Evolutionary conservation across 192 early-diverging fungal species (phyloP), one percentile per base, ranked within the genome.

Genomic region (Phlyctochytrium bullatum): DNA sequence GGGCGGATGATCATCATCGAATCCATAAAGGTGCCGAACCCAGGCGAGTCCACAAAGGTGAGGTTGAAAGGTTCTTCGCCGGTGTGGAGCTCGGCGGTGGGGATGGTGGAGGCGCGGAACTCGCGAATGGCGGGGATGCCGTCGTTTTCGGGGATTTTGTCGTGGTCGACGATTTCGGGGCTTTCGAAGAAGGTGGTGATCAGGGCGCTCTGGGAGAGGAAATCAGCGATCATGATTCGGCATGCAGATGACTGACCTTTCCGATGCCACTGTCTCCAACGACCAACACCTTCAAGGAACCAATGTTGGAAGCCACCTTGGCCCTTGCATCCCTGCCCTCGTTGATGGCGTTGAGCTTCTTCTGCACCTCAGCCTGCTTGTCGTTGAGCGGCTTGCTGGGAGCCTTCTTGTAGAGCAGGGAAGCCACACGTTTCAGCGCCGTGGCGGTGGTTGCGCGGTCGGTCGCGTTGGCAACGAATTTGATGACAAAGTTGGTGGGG

Each of bases 211-310:
- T 75, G 33, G 54, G 16, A 24, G 29, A 20, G 3, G 32, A 27
- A 61, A 36, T 33, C 66, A 23, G 3, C 29, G 29, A 28, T 74
- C 24, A 35, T 17, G 1, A 28, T 6, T 24, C 31, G 29, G 20
- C 34, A 29, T 16, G n/a, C 24, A 60, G 14, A 61, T 23, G 24
- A n/a, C 51, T 2, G 47, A 78, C 76, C 76, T 80, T 81, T 68
- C 80, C 80, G 34, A 81, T 81, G 29, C 77, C 77, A 27, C 66
- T 63, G 50, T 81, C 80, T 2, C 80, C 80, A 27, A 69, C 76
- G 14, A 81, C 60, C 32, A 66, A 53, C 24, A 81, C 61, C 47
- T 70, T 76, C 2, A 81, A 30, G 6, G 34, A 35, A 3, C 80
- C 80, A 60, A 80, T 77, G 47, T 74, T 64, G 2, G 77, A 35